Evolutionary conservation across 2,329 filamentous ascomycete species (phyloP), one percentile per base, ranked within the genome.

Genomic region (Thermomyces lanuginosus): DNA sequence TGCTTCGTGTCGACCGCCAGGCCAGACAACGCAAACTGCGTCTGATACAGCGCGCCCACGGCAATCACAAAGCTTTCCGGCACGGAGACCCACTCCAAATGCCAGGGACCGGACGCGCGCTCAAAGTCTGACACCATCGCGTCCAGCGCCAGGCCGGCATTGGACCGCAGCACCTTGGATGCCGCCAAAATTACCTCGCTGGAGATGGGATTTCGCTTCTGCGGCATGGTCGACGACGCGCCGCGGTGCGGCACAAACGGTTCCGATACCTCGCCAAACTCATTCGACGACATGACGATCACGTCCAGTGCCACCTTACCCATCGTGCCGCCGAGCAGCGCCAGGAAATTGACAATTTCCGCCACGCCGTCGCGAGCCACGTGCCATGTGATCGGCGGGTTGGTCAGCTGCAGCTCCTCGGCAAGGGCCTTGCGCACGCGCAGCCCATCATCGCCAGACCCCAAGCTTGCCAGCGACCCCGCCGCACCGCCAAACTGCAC

Each of bases 71-170:
- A 71, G 22, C 56, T 60, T 28, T 63, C 58, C 0, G 66, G 65
- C 0, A 70, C 43, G 6, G 65, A 64, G 3, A 61, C 57, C 66
- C 65, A 71, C 36, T 71, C 66, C 5, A 70, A 44, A 44, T 70
- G 65, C 66, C 66, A 70, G 0, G 66, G 65, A 1, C 66, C 65
- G 6, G 61, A 65, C 1, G 64, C 64, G 1, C 66, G 58, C 40
- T 70, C 66, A 27, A 69, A 69, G 33, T 69, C 66, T 0, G 57
- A 56, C 0, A 70, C 61, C 66, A 70, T 69, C 2, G 54, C 63
- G 35, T 69, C 65, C 1, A 69, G 52, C 1, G 60, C 60, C 3
- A 69, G 45, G 0, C 59, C 51, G 0, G 65, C 63, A 28, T 69
- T 60, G 0, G 63, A 57, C 4, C 64, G 53, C 0, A 69, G 47